Conservation (phyloP, 2,329 filamentous ascomycete genomes). For the Paraphoma chrysanthemicola region DNA sequence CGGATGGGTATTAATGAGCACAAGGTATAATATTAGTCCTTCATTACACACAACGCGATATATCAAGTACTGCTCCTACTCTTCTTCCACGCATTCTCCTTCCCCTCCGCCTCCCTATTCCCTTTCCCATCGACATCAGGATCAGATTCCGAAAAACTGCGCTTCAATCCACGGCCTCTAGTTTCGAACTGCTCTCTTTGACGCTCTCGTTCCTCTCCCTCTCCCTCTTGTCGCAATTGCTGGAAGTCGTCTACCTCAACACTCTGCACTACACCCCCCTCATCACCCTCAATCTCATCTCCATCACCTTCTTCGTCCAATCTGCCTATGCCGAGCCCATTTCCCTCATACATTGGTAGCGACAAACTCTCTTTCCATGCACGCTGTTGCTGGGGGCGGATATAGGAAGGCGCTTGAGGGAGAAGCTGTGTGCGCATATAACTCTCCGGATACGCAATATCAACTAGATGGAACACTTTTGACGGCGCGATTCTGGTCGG, state of each 20-base stretch:
- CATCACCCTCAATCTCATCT: not conserved
- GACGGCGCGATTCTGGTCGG: not conserved
- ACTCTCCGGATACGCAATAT: constrained; percentile 17
- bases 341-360: not conserved
- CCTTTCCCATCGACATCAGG: too few relatives aligned
- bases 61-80: too few relatives aligned
- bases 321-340: not conserved
- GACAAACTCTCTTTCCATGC: not conserved
- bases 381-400: not conserved
- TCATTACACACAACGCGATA: too few relatives aligned
- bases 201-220: not conserved
- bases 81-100: too few relatives aligned
- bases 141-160: too few relatives aligned
- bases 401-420: constrained; percentile 1
- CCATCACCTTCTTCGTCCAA: not conserved
- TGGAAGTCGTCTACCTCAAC: not conserved
- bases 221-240: not conserved
- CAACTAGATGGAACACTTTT: not conserved
- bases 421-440: constrained; percentile 16
- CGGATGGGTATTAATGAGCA: too few relatives aligned
- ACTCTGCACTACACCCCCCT: not conserved
- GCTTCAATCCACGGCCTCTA: too few relatives aligned
- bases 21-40: too few relatives aligned
- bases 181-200: not conserved
- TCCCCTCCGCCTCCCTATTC: too few relatives aligned